Base-by-base conservation (phyloP, 352 stramenopile genomes). In the Phytophthora parvispora region DNA sequence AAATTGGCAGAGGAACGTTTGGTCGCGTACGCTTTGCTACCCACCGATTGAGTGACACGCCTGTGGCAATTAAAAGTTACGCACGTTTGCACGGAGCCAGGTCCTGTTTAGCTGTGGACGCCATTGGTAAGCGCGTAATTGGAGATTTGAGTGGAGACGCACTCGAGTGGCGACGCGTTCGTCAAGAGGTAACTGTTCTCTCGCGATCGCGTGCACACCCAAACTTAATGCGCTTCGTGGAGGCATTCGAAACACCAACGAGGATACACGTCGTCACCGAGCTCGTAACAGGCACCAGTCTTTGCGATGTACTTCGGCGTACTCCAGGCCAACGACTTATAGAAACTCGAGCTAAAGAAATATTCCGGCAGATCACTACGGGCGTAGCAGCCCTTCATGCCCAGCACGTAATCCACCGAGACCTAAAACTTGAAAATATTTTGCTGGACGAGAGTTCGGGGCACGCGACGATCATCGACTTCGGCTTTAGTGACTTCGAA, bases 351-450 rank as follows among this genome's bases (percentile, higher is more conserved):
- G 81, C 78, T 9, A 73, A 67, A 43, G 29, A 15, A 3, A 74
- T 93, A 47, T 91, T 93, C 49, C 50, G 28, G 1, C 73, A 87
- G 15, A 51, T 92, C 9, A 67, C 73, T 48, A 52, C 25, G 3
- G 84, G 65, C 0, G 63, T 94, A 6, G 56, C 50, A 24, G 71
- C 73, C 13, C 72, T 94, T 20, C 87, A 93, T 54, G 51, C 49
- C 2, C 82, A 90, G 31, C 50, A 80, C 24, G 67, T 93, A 31
- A 84, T 93, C 58, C 84, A 94, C 43, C 78, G 87, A 18, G 87
- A 94, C 60, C 65, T 94, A 36, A 94, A 94, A 58, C 85, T 92
- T 29, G 87, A 94, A 63, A 93, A 94, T 50, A 69, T 94, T 1
- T 60, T 94, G 31, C 42, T 94, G 1, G 77, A 92, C 38, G 75